Percentiles rank a stretch among this genome's conserved stretches.
These are phyloP conservation scores for Salix koriyanagi DNA, from an alignment of 345 rosid genomes.

Conservation along the genomic window DNA sequence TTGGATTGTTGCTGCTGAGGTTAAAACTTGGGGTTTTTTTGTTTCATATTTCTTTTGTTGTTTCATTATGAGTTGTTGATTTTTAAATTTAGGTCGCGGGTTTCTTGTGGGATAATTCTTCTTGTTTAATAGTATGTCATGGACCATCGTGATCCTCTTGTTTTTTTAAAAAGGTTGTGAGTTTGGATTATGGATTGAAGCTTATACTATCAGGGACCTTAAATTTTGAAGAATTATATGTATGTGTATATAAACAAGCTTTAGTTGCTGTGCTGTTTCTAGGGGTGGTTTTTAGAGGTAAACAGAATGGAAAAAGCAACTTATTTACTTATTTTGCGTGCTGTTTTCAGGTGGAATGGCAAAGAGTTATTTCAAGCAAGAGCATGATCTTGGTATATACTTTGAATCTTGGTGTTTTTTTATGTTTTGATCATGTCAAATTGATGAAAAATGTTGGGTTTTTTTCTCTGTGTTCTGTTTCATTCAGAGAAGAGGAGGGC, in stretches of 20 bases:
- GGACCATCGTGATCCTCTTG: not conserved
- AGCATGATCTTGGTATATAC: constrained; percentile 74
- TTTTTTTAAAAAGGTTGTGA: not conserved
- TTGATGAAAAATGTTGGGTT: not conserved
- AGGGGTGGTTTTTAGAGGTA: not conserved
- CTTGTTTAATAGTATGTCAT: not conserved
- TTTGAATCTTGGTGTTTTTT: not conserved
- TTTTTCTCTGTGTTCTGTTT: constrained; percentile 1
- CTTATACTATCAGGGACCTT: not conserved
- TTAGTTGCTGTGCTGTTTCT: not conserved
- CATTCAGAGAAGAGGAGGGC: constrained; percentile 84
- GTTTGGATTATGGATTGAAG: not conserved
- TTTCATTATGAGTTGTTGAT: not conserved
- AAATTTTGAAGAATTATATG: not conserved
- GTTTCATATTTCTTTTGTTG: too few relatives aligned
- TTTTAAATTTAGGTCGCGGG: not conserved
- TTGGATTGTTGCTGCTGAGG: not conserved
- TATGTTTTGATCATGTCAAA: not conserved
- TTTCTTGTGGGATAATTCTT: not conserved
- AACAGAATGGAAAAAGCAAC: not conserved
- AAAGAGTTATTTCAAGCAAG: constrained; percentile 86
- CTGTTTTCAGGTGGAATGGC: constrained; percentile 52
- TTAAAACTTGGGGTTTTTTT: not conserved
- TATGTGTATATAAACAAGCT: not conserved
- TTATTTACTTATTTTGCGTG: constrained; percentile 3